Evolutionary conservation across 345 rosid species (phyloP).

Genomic region (Brassica juncea): DNA sequence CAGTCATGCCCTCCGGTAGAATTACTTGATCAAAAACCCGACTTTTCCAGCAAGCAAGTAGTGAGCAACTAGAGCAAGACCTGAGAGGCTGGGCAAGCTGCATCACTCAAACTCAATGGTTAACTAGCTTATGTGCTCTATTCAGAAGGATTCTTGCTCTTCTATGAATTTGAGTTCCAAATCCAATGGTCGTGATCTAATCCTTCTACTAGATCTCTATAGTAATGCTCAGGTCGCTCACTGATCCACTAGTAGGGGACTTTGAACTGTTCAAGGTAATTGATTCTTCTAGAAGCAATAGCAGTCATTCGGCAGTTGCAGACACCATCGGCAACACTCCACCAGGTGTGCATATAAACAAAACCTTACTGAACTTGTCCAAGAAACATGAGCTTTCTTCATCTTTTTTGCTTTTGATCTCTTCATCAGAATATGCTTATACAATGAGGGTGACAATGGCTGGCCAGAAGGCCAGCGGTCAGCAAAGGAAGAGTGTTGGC

Average conservation of each 20-base stretch:
- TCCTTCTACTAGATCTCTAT: slow-evolving; percentile 78
- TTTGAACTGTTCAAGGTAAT: slow-evolving; percentile 84
- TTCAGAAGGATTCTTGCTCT: slow-evolving; percentile 63
- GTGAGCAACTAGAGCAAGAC: slow-evolving; percentile 62
- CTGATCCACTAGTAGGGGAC: slow-evolving; percentile 79
- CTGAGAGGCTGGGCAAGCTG: slow-evolving; percentile 66
- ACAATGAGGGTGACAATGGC: slow-evolving; percentile 86
- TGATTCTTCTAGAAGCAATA: slow-evolving; percentile 76
- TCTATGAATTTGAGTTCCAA: slow-evolving; percentile 63
- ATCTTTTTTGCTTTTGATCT: slow-evolving; percentile 5
- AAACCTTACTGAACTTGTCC: neutral
- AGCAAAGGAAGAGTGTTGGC: slow-evolving; percentile 72
- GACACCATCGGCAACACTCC: slow-evolving; percentile 83
- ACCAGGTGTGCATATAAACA: slow-evolving; percentile 55
- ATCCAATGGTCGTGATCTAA: slow-evolving; percentile 47
- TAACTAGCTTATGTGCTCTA: slow-evolving; percentile 75
- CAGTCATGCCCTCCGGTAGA: slow-evolving; percentile 66
- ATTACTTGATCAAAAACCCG: slow-evolving; percentile 75
- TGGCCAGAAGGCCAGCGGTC: slow-evolving; percentile 78
- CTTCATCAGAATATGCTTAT: slow-evolving; percentile 79
- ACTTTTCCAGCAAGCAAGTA: slow-evolving; percentile 65
- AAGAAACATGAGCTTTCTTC: slow-evolving; percentile 11
- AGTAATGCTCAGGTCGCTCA: slow-evolving; percentile 73
- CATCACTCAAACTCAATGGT: slow-evolving; percentile 78
- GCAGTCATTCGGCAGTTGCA: slow-evolving; percentile 77